Percentiles rank a stretch among this genome's conserved stretches.
Conservation (phyloP, 495 filamentous ascomycete genomes). For the Lasiosphaeria hispida region DNA sequence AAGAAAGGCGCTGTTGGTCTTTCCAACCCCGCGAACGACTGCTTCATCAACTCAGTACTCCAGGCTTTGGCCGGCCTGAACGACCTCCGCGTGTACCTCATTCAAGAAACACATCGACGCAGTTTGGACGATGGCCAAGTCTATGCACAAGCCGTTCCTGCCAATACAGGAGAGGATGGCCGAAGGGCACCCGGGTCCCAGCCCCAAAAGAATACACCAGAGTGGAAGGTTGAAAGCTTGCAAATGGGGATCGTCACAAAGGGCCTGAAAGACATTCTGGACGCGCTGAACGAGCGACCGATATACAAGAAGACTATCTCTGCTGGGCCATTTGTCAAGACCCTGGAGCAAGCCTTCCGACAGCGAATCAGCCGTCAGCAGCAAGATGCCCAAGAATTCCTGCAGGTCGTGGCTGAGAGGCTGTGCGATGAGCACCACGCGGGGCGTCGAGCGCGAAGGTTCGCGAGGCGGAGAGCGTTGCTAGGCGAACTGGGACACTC, state of each 20-base stretch:
- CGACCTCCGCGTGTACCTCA: constrained; percentile 85
- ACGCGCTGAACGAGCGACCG: constrained; percentile 89
- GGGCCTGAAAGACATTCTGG: constrained; percentile 87
- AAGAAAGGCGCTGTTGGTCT: constrained; percentile 91
- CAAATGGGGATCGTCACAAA: constrained; percentile 80
- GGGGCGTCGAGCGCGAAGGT: constrained; percentile 64
- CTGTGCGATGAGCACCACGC: constrained; percentile 92
- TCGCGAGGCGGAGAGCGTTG: constrained; percentile 29
- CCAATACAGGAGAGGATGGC: constrained; percentile 27
- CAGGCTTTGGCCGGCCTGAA: constrained; percentile 94
- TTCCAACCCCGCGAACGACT: constrained; percentile 91
- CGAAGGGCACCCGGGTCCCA: constrained; percentile 13
- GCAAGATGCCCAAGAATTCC: constrained; percentile 97
- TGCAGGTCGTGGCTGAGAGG: constrained; percentile 89
- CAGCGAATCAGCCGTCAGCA: constrained; percentile 90
- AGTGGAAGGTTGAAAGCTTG: constrained; percentile 67
- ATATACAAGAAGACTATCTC: constrained; percentile 94
- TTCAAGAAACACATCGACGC: constrained; percentile 80
- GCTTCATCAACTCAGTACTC: constrained; percentile 97
- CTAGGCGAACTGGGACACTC: background rate
- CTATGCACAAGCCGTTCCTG: constrained; percentile 59
- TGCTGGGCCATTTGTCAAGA: constrained; percentile 71
- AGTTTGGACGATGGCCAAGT: constrained; percentile 70
- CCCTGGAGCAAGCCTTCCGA: constrained; percentile 80
- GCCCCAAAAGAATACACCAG: constrained; percentile 48